These are phyloP conservation scores for Pythium rishiriense DNA, from an alignment of 352 stramenopile species.

Conservation along the genomic window DNA sequence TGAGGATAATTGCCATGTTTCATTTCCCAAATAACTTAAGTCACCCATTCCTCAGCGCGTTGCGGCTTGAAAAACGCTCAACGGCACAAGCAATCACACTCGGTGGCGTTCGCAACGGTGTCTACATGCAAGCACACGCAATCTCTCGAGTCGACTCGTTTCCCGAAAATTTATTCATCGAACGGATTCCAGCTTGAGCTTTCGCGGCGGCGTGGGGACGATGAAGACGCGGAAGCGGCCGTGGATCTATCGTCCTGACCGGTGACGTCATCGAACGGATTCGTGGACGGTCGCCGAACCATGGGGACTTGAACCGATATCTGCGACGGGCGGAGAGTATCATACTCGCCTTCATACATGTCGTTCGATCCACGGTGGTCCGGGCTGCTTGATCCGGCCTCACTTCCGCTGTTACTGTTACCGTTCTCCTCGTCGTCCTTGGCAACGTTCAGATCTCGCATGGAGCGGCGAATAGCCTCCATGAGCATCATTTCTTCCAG, in stretches of 20 bases:
- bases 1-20: conserved; percentile 12
- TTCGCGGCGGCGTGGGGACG: conserved; percentile 12
- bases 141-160: not conserved
- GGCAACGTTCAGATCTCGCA: conserved; percentile 53
- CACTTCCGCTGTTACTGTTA: not conserved
- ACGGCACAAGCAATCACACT: not conserved
- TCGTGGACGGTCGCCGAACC: conserved; percentile 22
- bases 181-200: conserved; percentile 27
- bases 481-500: conserved; percentile 84
- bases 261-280: conserved; percentile 21
- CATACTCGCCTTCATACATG: conserved; percentile 13
- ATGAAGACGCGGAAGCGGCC: not conserved
- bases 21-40: conserved; percentile 24
- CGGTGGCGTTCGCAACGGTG: not conserved
- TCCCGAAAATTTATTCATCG: conserved; percentile 9
- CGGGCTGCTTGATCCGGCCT: not conserved
- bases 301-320: not conserved
- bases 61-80: not conserved
- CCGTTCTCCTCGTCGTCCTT: conserved; percentile 33
- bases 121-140: conserved; percentile 19
- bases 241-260: not conserved
- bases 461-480: conserved; percentile 80
- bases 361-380: not conserved
- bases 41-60: conserved; percentile 3
- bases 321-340: conserved; percentile 15